Conservation (phyloP, 768 basidiomycete genomes). For the Leccinum uliginosum region DNA sequence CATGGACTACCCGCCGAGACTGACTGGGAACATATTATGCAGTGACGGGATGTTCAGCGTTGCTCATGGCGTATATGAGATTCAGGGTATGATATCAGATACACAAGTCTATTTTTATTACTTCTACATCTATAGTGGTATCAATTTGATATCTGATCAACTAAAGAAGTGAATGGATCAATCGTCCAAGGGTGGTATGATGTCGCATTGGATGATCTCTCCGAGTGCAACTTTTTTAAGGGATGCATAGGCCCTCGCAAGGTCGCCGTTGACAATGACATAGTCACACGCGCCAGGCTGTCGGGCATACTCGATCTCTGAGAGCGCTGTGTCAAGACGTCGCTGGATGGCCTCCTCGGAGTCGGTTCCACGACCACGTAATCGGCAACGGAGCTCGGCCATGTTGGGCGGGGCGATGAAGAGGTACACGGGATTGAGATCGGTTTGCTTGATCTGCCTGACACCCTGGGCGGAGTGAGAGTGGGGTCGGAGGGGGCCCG, state of each 20-base stretch:
- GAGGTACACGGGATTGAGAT: slow-evolving; percentile 80
- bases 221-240: slow-evolving; percentile 77
- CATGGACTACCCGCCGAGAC: background rate
- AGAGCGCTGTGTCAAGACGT: slow-evolving; percentile 71
- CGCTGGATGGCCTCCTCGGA: slow-evolving; percentile 64
- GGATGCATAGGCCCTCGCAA: slow-evolving; percentile 76
- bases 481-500: background rate
- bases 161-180: slow-evolving; percentile 21
- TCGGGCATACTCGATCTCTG: slow-evolving; percentile 82
- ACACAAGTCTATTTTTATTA: background rate
- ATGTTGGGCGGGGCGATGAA: slow-evolving; percentile 90
- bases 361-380: slow-evolving; percentile 83
- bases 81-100: slow-evolving; percentile 42
- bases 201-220: slow-evolving; percentile 54
- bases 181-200: slow-evolving; percentile 62
- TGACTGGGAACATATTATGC: slow-evolving; percentile 1
- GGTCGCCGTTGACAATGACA: slow-evolving; percentile 86
- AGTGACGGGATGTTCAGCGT: slow-evolving; percentile 84
- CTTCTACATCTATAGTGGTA: slow-evolving; percentile 6
- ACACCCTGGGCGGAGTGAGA: slow-evolving; percentile 60
- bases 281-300: slow-evolving; percentile 71
- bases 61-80: slow-evolving; percentile 84
- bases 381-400: slow-evolving; percentile 60
- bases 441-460: slow-evolving; percentile 81
- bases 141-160: background rate